Base-by-base conservation (phyloP, 1,139 yeast genomes). In the Pichia sp. region DNA sequence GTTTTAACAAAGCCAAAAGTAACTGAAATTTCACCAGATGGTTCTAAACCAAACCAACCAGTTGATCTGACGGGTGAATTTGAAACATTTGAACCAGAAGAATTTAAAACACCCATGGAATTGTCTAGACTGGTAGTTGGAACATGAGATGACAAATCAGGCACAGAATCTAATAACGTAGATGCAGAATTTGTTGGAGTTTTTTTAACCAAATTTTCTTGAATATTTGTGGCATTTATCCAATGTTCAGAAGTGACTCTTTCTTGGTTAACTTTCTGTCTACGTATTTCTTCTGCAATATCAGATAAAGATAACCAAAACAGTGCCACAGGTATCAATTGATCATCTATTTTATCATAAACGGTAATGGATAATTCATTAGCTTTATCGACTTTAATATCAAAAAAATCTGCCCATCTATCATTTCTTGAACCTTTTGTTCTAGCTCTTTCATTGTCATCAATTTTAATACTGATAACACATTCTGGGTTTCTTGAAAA, bases 41-140 rank as follows among this genome's bases (percentile, higher is more conserved):
- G 97, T 65, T 92, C 98, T 53, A 92, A 73, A 49, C 85, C 83
- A 61, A 88, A 84, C 97, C 97, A 92, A n/a, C 89, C 76, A 49
- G 82, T 85, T 31, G 88, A 68, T 48, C 67, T 72, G 26, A 69
- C 53, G 31, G 58, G 46, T 9, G 39, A 42, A 2, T 53, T 31
- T 2, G 47, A 40, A 0, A 55, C 35, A 3, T 55, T 38, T 1
- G 53, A 28, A 7, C 34, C 32, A 34, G 40, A 31, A 18, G 46
- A 50, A 81, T 85, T 32, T 87, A 68, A 18, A 18, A 18, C 18
- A 18, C 18, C 18, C 18, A 18, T 18, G 18, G 18, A 18, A 18
- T 18, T 18, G 18, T 18, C 18, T 18, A 18, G 18, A 18, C 18
- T 18, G 18, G 18, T 18, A 18, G 18, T 18, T 18, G 18, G 18